Evolutionary conservation across 306 rosid species (phyloP), one percentile per base, ranked within the genome.

Genomic region (Cicer cuneatum): DNA sequence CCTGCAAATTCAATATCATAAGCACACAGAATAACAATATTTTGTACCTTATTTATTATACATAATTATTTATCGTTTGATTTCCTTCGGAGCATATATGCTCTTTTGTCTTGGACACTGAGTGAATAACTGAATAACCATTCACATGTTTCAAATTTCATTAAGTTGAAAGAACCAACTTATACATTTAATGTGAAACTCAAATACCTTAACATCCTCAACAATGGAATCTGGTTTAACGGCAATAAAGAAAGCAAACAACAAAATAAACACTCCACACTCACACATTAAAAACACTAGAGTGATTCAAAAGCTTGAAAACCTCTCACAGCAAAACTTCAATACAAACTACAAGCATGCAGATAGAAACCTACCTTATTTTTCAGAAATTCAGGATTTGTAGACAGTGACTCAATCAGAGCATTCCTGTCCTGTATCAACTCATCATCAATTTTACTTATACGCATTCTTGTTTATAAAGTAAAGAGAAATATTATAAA

Each of bases 341-440:
- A 40, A 29, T 47, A 11, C 7, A 61, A 51, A 66, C 65, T 42
- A 43, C 53, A 53, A 78, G 40, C 60, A 56, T 61, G 60, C 13
- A 56, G 72, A 58, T 69, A 74, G 14, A 61, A 72, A 62, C 54
- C 37, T 84, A 88, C 98, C 87, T 87, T 91, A 84, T 91, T 93
- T 85, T 87, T 89, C 77, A 93, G 78, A 82, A 0, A 93, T 85
- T 93, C 98, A 0, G 98, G 97, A 86, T 91, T 88, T 7, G 97
- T 91, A 16, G 98, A 93, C 49, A 93, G 79, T n/a, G 98, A 87
- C 71, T 85, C 94, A 77, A 88, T 79, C 89, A 93, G 71, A 81
- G 91, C 88, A 77, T 69, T 89, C 75, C 97, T 82, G 72, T 93
- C 97, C 98, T 93, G 91, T 83, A 73, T 56, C 76, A 86, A 53